These are phyloP conservation scores for Pichia ethanolica DNA, from an alignment of 805 yeast genomes.

Conservation along the genomic window DNA sequence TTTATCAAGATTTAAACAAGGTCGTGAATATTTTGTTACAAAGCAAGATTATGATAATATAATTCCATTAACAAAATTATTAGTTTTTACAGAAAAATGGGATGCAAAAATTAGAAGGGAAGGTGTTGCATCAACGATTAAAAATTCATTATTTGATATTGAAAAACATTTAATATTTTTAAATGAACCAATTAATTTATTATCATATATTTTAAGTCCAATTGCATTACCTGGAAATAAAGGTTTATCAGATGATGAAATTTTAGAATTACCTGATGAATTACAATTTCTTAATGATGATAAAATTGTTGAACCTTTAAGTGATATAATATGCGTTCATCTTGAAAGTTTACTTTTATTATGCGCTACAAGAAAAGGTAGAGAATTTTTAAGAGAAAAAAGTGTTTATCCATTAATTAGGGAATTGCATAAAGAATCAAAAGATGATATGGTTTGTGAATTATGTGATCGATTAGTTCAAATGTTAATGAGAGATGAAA, in stretches of 20 bases:
- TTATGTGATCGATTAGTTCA: constrained; percentile 81
- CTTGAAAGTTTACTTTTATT: constrained; percentile 74
- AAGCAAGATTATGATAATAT: constrained; percentile 67
- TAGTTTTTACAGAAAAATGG: constrained; percentile 76
- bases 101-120: constrained; percentile 76
- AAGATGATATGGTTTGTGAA: constrained; percentile 43
- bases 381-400: constrained; percentile 73
- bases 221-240: constrained; percentile 54
- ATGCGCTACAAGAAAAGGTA: constrained; percentile 63
- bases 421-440: constrained; percentile 64
- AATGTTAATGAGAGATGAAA: constrained; percentile 87
- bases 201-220: constrained; percentile 79
- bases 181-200: constrained; percentile 56
- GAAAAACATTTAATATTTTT: constrained; percentile 56
- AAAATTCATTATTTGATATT: constrained; percentile 79
- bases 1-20: constrained; percentile 63
- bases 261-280: constrained; percentile 82
- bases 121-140: constrained; percentile 89
- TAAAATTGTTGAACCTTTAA: constrained; percentile 67
- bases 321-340: constrained; percentile 58
- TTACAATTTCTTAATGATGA: constrained; percentile 72
- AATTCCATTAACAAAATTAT: constrained; percentile 71
- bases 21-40: constrained; percentile 72
- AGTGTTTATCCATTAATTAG: constrained; percentile 81
- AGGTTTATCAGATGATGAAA: constrained; percentile 73